These are phyloP conservation scores for Hebeloma cylindrosporum DNA, from an alignment of 768 basidiomycete species.

Conservation along the genomic window DNA sequence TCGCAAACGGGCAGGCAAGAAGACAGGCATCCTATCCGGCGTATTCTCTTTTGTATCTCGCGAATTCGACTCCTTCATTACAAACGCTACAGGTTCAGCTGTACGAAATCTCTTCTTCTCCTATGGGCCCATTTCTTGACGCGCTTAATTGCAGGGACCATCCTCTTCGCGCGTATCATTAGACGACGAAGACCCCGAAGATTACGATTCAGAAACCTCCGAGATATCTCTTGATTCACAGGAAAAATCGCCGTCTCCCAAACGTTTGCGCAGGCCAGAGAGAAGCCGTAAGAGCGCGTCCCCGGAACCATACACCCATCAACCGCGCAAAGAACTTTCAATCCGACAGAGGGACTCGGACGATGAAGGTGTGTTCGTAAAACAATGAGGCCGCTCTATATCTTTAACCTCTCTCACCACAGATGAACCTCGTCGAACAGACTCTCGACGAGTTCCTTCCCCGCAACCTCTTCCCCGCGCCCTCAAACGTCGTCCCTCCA, in stretches of 20 bases:
- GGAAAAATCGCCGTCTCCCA: constrained; percentile 1
- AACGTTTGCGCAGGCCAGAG: neutral
- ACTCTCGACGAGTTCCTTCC: constrained; percentile 25
- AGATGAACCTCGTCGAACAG: constrained; percentile 1
- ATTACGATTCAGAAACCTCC: constrained; percentile 3
- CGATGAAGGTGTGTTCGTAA: constrained; percentile 9
- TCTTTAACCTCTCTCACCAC: neutral
- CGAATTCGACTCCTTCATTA: constrained; percentile 70
- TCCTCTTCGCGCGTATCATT: constrained; percentile 12
- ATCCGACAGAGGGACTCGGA: neutral
- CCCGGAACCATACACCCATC: neutral
- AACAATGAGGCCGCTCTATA: neutral
- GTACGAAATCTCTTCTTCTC: constrained; percentile 10
- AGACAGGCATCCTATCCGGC: constrained; percentile 33
- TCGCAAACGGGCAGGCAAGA: constrained; percentile 13
- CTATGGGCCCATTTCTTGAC: constrained; percentile 9
- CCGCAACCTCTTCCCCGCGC: constrained; percentile 29
- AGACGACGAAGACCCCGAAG: constrained; percentile 17
- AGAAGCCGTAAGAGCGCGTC: neutral
- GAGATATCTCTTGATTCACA: constrained; percentile 5
- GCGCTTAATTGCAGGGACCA: constrained; percentile 17
- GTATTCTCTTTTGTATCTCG: constrained; percentile 70
- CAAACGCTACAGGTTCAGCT: constrained; percentile 56
- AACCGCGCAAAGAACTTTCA: neutral
- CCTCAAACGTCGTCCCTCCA: constrained; percentile 41